Evolutionary conservation across 2,329 filamentous ascomycete species (phyloP).

Genomic region (Metarhizium robertsii): DNA sequence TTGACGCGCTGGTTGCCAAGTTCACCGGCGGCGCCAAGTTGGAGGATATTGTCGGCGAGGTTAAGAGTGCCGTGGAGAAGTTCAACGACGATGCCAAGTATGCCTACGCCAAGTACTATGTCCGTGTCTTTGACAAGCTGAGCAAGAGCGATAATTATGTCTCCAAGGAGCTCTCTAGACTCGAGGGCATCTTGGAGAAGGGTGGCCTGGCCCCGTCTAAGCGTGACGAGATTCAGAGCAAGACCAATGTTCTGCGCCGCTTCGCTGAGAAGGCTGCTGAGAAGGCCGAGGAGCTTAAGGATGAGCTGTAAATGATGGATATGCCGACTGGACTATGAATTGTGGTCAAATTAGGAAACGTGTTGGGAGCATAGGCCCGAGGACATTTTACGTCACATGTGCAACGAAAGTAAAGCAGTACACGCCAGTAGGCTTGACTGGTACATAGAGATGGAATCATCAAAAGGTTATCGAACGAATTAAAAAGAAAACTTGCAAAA

Average conservation of each 20-base stretch:
- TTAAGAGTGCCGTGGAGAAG: constrained; percentile 59
- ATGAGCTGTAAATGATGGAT: constrained; percentile 18
- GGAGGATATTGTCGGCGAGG: constrained; percentile 57
- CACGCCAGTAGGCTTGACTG: background rate
- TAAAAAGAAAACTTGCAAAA: background rate
- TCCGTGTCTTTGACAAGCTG: constrained; percentile 83
- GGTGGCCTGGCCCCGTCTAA: constrained; percentile 78
- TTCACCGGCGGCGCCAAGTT: constrained; percentile 56
- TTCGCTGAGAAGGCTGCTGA: constrained; percentile 57
- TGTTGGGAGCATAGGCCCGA: background rate
- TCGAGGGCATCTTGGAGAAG: constrained; percentile 75
- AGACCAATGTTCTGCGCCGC: constrained; percentile 78
- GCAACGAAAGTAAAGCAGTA: background rate
- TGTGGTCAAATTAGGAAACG: background rate
- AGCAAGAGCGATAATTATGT: constrained; percentile 68
- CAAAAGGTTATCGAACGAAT: background rate
- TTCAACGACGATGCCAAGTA: constrained; percentile 54
- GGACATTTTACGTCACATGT: background rate
- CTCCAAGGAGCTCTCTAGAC: constrained; percentile 73
- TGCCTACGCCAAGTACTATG: constrained; percentile 89
- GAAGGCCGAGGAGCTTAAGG: constrained; percentile 45
- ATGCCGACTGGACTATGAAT: background rate
- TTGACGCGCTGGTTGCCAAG: constrained; percentile 70
- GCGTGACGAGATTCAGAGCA: constrained; percentile 76
- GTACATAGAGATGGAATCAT: background rate